Conservation (phyloP, 441 rosid species). For the Croton laevigatus region DNA sequence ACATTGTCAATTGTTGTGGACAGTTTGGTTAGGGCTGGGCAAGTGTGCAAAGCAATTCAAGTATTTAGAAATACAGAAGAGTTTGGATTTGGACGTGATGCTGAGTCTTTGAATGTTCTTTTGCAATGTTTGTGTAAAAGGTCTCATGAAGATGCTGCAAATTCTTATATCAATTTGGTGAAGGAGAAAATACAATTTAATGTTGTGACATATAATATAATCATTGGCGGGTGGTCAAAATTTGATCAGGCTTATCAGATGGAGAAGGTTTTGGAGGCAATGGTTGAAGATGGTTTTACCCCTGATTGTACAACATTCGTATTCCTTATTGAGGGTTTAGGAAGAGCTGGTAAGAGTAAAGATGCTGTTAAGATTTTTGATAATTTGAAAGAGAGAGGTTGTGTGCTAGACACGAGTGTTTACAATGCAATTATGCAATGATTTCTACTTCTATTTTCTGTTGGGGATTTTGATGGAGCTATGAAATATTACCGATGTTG, state of each 20-base stretch:
- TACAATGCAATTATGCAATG: slow-evolving; percentile 82
- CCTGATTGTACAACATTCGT: slow-evolving; percentile 58
- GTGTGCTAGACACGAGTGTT: slow-evolving; percentile 45
- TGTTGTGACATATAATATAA: slow-evolving; percentile 46
- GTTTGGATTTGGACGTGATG: slow-evolving; percentile 47
- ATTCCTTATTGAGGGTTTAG: slow-evolving; percentile 65
- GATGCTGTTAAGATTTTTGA: slow-evolving; percentile 64
- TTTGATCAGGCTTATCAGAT: slow-evolving; percentile 55
- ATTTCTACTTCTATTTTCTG: slow-evolving; percentile 57
- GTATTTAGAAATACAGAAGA: slow-evolving; percentile 48
- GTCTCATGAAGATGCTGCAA: slow-evolving; percentile 66
- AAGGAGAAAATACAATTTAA: slow-evolving; percentile 51
- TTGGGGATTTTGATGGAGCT: slow-evolving; percentile 52
- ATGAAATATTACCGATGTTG: slow-evolving; percentile 52
- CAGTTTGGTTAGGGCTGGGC: slow-evolving; percentile 48
- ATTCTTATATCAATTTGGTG: slow-evolving; percentile 48
- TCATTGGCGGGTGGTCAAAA: slow-evolving; percentile 76
- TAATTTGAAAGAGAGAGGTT: slow-evolving; percentile 45
- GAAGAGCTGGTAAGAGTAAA: slow-evolving; percentile 65
- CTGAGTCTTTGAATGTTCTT: slow-evolving; percentile 61
- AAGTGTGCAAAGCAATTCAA: slow-evolving; percentile 52
- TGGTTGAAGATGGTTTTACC: slow-evolving; percentile 53
- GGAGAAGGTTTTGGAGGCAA: slow-evolving; percentile 55
- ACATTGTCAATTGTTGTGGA: slow-evolving; percentile 58
- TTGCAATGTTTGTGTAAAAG: slow-evolving; percentile 67